Conservation (phyloP, 805 yeast genomes). For the Suhomyces prunicola region DNA sequence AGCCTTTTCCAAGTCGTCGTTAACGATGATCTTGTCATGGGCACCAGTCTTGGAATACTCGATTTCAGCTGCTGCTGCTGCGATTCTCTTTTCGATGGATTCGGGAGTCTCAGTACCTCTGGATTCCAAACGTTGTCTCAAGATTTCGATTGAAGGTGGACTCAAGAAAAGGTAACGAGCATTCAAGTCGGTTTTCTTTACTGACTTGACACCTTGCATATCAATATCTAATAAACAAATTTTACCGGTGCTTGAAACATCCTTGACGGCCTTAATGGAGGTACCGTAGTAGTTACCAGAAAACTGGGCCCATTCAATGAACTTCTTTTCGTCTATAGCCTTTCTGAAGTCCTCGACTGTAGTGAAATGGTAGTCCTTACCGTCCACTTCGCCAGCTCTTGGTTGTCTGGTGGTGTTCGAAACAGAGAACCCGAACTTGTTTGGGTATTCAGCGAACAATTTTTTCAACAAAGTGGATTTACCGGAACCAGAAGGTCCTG, state of each 20-base stretch:
- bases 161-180: constrained; percentile 86
- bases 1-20: constrained; percentile 88
- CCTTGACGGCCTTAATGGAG: constrained; percentile 77
- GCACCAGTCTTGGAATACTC: constrained; percentile 89
- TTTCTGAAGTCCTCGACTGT: constrained; percentile 76
- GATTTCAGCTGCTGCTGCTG: constrained; percentile 84
- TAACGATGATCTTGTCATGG: constrained; percentile 84
- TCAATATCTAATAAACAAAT: constrained; percentile 94
- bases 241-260: constrained; percentile 60
- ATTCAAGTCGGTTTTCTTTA: constrained; percentile 74
- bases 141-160: constrained; percentile 85
- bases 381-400: constrained; percentile 86
- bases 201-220: constrained; percentile 97
- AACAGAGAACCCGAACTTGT: constrained; percentile 87
- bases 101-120: constrained; percentile 97
- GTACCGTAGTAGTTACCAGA: constrained; percentile 98
- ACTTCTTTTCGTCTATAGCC: constrained; percentile 69
- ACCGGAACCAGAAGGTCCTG: constrained; percentile 98
- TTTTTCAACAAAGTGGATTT: constrained; percentile 90
- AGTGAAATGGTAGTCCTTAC: constrained; percentile 84
- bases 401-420: constrained; percentile 92
- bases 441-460: constrained; percentile 86
- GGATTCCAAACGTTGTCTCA: constrained; percentile 69
- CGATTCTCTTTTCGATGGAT: constrained; percentile 75
- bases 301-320: constrained; percentile 97